phyloP scores from a whole-genome alignment of 768 basidiomycete species.

The Hebeloma cylindrosporum region DNA sequence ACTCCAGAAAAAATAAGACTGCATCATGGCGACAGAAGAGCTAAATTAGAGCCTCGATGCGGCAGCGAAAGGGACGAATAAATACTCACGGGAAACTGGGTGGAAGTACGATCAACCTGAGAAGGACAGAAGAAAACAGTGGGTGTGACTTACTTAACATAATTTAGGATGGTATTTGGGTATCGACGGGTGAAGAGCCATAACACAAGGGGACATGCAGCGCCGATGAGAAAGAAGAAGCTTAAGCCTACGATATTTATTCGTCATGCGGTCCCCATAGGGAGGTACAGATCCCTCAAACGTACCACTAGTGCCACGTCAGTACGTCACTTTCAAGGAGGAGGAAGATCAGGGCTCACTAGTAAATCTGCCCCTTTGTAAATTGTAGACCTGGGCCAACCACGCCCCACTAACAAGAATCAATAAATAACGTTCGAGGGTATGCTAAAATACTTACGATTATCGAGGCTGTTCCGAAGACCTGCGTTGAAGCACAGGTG shows the following conservation, averaged over 20 bases:
- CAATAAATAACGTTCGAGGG: neutral
- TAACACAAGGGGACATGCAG: conserved; percentile 58
- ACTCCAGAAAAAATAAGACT: conserved; percentile 73
- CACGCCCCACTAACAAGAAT: conserved; percentile 52
- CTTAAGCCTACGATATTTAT: conserved; percentile 41
- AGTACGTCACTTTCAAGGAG: neutral
- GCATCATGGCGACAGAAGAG: neutral
- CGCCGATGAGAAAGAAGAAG: conserved; percentile 76
- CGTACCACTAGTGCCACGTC: conserved; percentile 22
- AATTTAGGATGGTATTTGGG: conserved; percentile 62
- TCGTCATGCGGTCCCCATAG: neutral
- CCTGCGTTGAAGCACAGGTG: conserved; percentile 51
- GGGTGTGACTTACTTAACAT: conserved; percentile 56
- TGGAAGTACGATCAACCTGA: conserved; percentile 7
- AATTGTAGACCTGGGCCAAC: conserved; percentile 65
- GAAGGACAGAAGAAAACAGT: neutral
- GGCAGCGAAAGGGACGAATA: neutral
- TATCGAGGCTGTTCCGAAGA: conserved; percentile 52
- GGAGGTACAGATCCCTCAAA: conserved; percentile 1
- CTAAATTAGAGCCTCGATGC: neutral
- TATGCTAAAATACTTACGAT: conserved; percentile 45
- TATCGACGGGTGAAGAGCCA: conserved; percentile 64
- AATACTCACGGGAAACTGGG: conserved; percentile 48
- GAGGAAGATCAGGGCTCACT: conserved; percentile 37
- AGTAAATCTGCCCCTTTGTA: conserved; percentile 55